Evolutionary conservation across 495 filamentous ascomycete genomes (phyloP).

Genomic region (Lentithecium fluviatile): DNA sequence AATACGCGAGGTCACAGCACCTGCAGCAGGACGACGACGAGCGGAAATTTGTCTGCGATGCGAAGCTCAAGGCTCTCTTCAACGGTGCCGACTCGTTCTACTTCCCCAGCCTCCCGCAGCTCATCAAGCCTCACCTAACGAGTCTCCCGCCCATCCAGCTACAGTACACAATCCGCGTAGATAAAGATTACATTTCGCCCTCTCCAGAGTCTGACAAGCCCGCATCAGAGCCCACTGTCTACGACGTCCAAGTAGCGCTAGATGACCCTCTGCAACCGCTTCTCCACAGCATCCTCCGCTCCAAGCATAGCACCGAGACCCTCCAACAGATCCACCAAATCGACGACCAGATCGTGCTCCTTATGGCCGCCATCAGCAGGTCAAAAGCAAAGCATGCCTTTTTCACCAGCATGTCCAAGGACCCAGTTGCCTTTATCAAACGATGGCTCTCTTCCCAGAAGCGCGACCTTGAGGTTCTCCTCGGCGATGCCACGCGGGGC

Average conservation of each 20-base stretch:
- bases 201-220: slow-evolving; percentile 47
- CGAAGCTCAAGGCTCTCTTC: slow-evolving; percentile 74
- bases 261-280: slow-evolving; percentile 75
- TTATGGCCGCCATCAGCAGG: slow-evolving; percentile 73
- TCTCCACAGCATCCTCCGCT: slow-evolving; percentile 59
- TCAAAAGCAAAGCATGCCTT: slow-evolving; percentile 85
- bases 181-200: slow-evolving; percentile 64
- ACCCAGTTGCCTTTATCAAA: slow-evolving; percentile 77
- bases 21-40: slow-evolving; percentile 93
- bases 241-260: slow-evolving; percentile 83
- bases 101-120: slow-evolving; percentile 84
- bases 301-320: slow-evolving; percentile 55
- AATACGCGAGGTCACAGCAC: slow-evolving; percentile 84
- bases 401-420: slow-evolving; percentile 68
- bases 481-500: slow-evolving; percentile 70
- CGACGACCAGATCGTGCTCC: slow-evolving; percentile 79
- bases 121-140: slow-evolving; percentile 69
- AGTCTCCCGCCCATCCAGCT: slow-evolving; percentile 81
- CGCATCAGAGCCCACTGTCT: slow-evolving; percentile 58
- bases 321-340: slow-evolving; percentile 68
- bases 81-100: slow-evolving; percentile 66
- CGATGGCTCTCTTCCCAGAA: slow-evolving; percentile 86
- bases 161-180: slow-evolving; percentile 89
- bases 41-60: slow-evolving; percentile 85
- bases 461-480: slow-evolving; percentile 82